Evolutionary conservation across 768 basidiomycete genomes (phyloP).

Genomic region (Rhodotorula sphaerocarpa): DNA sequence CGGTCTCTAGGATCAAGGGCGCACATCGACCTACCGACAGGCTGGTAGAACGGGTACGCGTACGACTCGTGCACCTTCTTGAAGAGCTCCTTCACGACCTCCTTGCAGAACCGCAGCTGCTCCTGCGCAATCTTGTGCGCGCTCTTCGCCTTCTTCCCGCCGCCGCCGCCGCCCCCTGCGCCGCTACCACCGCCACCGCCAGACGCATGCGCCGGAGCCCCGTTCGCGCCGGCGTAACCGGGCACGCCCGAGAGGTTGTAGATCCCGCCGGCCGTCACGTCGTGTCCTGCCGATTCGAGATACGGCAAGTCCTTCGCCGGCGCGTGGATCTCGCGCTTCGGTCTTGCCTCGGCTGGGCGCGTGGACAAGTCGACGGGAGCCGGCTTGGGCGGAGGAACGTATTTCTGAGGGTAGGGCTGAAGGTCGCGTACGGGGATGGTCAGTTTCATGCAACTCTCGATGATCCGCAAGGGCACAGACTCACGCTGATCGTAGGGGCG

Average conservation of each 20-base stretch:
- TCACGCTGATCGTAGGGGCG: constrained; percentile 45
- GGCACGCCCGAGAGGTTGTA: constrained; percentile 57
- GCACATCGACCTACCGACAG: constrained; percentile 78
- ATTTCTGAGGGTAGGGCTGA: constrained; percentile 32
- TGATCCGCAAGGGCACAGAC: background rate
- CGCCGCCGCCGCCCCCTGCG: constrained; percentile 39
- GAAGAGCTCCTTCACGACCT: constrained; percentile 64
- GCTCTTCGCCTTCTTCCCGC: constrained; percentile 21
- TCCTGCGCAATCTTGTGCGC: constrained; percentile 54
- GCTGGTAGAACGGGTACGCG: constrained; percentile 82
- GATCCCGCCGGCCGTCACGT: constrained; percentile 40
- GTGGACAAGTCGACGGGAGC: constrained; percentile 48
- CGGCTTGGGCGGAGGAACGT: constrained; percentile 13
- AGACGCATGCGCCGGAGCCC: too few relatives aligned
- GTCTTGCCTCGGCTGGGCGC: constrained; percentile 63
- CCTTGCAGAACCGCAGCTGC: constrained; percentile 74
- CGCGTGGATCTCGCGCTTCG: constrained; percentile 95
- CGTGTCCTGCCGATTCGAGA: constrained; percentile 45
- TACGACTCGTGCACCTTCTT: constrained; percentile 66
- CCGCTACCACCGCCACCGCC: too few relatives aligned
- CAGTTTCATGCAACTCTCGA: background rate
- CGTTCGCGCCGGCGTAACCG: constrained; percentile 48
- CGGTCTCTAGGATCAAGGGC: too few relatives aligned
- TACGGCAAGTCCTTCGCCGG: constrained; percentile 87
- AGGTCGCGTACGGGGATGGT: background rate